phyloP scores from a whole-genome alignment of 129 eudicot genomes.

The Ambrosia artemisiifolia region DNA sequence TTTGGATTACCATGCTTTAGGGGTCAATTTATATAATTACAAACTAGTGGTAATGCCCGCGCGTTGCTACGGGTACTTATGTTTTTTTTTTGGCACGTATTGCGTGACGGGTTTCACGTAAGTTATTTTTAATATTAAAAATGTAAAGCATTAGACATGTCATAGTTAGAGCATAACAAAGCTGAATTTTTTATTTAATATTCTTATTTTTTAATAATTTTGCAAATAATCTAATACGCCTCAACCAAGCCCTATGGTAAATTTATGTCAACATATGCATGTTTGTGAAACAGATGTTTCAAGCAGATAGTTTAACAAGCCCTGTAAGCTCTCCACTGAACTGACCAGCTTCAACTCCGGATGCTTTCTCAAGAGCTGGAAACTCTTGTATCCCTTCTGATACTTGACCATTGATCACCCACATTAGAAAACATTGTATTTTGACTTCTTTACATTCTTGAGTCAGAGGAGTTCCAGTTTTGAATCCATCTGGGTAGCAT shows the following conservation, averaged over 20 bases:
- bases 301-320: conserved; percentile 27
- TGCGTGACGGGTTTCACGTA: no score
- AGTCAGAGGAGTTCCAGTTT: conserved; percentile 49
- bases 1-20: no score
- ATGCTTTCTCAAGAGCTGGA: conserved; percentile 62
- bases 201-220: background rate
- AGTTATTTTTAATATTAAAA: no score
- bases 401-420: conserved; percentile 92
- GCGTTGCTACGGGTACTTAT: no score
- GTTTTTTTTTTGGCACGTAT: no score
- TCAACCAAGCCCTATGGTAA: background rate
- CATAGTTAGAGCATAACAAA: no score
- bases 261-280: background rate
- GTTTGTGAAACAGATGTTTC: no score
- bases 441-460: conserved; percentile 57
- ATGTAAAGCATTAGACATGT: no score
- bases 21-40: no score
- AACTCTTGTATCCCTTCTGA: conserved; percentile 55
- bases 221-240: background rate
- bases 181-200: background rate
- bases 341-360: conserved; percentile 59
- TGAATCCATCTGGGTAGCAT: conserved; percentile 88
- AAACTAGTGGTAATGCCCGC: no score
- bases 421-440: conserved; percentile 85
- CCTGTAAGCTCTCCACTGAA: conserved; percentile 28